phyloP scores from a whole-genome alignment of 129 eudicot species.

The Sambucus nigra region DNA sequence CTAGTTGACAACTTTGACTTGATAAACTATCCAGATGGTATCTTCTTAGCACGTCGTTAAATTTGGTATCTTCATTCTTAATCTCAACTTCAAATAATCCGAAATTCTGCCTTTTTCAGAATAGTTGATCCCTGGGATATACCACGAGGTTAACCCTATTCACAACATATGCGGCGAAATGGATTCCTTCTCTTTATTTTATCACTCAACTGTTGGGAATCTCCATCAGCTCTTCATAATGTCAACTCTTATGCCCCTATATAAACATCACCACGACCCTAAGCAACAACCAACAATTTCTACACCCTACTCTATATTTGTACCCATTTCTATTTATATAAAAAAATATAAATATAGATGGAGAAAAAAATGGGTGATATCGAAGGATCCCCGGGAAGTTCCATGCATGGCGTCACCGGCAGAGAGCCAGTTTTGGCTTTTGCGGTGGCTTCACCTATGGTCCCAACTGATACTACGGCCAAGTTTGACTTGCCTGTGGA shows the following conservation, averaged over 20 bases:
- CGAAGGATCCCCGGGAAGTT: slow-evolving; percentile 5
- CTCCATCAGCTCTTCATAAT: not conserved
- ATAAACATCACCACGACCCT: not conserved
- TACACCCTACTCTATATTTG: not conserved
- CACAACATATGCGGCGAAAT: not conserved
- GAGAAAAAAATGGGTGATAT: not conserved
- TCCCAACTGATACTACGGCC: no score
- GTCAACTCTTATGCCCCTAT: not conserved
- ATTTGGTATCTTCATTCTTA: no score
- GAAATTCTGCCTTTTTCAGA: no score
- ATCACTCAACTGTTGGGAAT: not conserved
- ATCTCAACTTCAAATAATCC: no score
- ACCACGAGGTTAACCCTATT: not conserved
- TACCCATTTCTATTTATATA: no score
- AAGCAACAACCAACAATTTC: not conserved
- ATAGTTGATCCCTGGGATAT: not conserved
- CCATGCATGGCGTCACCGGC: slow-evolving; percentile 10
- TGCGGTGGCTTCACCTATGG: no score
- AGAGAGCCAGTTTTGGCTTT: no score
- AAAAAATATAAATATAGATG: no score
- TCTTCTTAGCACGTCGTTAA: no score
- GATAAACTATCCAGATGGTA: no score
- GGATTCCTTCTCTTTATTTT: not conserved
- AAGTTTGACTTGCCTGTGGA: slow-evolving; percentile 10
- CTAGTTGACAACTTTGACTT: no score